Conservation (phyloP, 1,139 yeast species). For the Debaryomyces udenii region DNA sequence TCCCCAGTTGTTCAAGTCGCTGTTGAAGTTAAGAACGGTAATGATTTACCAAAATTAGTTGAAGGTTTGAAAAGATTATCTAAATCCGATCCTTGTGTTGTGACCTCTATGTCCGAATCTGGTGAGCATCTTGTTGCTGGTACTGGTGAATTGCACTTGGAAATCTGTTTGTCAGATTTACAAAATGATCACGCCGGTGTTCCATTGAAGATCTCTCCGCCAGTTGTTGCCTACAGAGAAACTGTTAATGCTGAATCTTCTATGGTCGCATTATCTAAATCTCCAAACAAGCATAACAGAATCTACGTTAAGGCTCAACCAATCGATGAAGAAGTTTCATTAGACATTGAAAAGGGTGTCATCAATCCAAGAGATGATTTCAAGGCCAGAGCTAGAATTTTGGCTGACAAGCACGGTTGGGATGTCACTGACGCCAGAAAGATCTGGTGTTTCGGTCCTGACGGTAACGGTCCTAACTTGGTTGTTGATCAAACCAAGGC, state of each 20-base stretch:
- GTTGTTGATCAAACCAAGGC: conserved; percentile 99
- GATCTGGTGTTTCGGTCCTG: conserved; percentile 99
- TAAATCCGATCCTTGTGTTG: conserved; percentile 99
- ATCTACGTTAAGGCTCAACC: conserved; percentile 97
- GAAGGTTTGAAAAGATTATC: conserved; percentile 99
- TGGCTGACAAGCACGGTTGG: conserved; percentile 99
- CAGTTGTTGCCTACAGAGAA: conserved; percentile 99
- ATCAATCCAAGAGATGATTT: conserved; percentile 96
- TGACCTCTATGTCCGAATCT: conserved; percentile 82
- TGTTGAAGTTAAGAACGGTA: conserved; percentile 99
- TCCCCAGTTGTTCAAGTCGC: conserved; percentile 99
- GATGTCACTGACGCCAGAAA: conserved; percentile 99
- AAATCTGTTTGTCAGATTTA: conserved; percentile 94
- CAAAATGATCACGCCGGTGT: conserved; percentile 99
- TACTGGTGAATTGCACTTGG: conserved; percentile 99
- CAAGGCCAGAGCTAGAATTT: conserved; percentile 98
- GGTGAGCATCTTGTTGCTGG: conserved; percentile 99
- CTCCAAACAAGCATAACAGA: conserved; percentile 99
- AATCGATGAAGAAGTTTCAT: conserved; percentile 87
- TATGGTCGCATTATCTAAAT: conserved; percentile 95
- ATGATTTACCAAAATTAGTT: conserved; percentile 98
- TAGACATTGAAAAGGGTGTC: conserved; percentile 91
- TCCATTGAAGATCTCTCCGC: conserved; percentile 97
- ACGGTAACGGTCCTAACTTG: conserved; percentile 97
- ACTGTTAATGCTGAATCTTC: conserved; percentile 93